Evolutionary conservation across 2,329 filamentous ascomycete genomes (phyloP), one percentile per base, ranked within the genome.

Genomic region (Neocucurbitaria cava): DNA sequence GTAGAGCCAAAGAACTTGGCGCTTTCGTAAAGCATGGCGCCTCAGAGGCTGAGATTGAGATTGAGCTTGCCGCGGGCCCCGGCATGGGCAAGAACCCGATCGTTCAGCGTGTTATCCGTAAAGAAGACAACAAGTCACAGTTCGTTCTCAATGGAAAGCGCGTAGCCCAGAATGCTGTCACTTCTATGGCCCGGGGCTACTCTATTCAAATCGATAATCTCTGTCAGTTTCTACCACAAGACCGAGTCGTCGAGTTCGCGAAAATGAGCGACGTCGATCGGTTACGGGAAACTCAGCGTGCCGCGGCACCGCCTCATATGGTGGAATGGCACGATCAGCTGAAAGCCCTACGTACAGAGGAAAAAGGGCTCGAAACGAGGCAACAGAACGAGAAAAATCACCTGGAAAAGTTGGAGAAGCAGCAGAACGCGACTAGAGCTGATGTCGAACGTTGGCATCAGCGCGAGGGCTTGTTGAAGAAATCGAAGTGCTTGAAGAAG

Each of bases 141-240:
- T 99, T 90, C 79, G 89, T 83, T 71, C 74, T 98, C 28, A 89
- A 97, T 71, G 88, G 87, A 36, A 85, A 82, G 59, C 82, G 81
- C 5, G 82, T 82, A 9, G 75, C 74, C 1, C 85, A 87, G 58
- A 89, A 88, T 66, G 81, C 81, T 3, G 83, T 98, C 6, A 82
- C 89, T 64, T 77, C 82, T 9, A 78, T 96, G 44, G 89, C 89
- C 56, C 84, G 81, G 54, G 83, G 82, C 9, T 87, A 96, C 68
- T 89, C 89, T 44, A 98, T 99, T 46, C 95, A 99, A 75, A 91
- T 98, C 61, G 95, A 99, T 79, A 99, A 99, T 65, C 82, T 99
- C 2, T 99, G 95, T 74, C 95, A 99, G 73, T 99, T 99, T 67
- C 79, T 99, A 40, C 95, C 95, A 0, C 95, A 99, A 75, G 95